Evolutionary conservation across 2,329 filamentous ascomycete species (phyloP), one percentile per base, ranked within the genome.

Genomic region (Colletotrichum theobromicola): DNA sequence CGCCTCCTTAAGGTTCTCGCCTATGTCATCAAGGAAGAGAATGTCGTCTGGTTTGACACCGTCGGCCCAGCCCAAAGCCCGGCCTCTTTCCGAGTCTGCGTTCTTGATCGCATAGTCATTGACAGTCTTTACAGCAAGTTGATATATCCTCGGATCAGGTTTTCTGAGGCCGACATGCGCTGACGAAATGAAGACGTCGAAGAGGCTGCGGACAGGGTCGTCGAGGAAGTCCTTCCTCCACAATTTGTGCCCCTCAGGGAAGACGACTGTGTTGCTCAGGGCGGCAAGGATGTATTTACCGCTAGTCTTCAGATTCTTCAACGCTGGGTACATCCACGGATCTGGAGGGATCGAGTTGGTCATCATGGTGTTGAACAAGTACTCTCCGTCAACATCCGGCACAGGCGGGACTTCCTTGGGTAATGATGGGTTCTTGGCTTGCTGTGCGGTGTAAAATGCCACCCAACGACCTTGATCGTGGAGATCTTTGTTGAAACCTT

Each of bases 321-420:
- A 86, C 2, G 96, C 96, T 1, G 96, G 95, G 77, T 91, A 95
- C 93, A 98, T 97, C 88, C 94, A 94, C 5, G 95, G 95, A 82
- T 99, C 96, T 1, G 94, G 92, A 2, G 86, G 84, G 7, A 91
- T 88, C 13, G 94, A 93, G 15, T 89, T 85, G 6, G 88, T 85
- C 95, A 98, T 98, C 96, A 98, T 98, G 79, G 93, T 90, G 90
- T 94, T 94, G 86, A 98, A 98, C 32, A 99, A 87, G 84, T 86
- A 91, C 81, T 95, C 92, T 16, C 91, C 94, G 80, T 98, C 93
- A 60, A 98, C 89, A 3, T 87, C 83, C 0, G 96, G 96, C 1
- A 95, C 82, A 0, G 92, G 88, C 2, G 94, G 94, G 0, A 88
- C 79, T 18, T 84, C 78, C 21, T 75, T 80, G 26, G 83, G 83